These are phyloP conservation scores for Talaromyces liani DNA, from an alignment of 495 filamentous ascomycete genomes.

Conservation along the genomic window DNA sequence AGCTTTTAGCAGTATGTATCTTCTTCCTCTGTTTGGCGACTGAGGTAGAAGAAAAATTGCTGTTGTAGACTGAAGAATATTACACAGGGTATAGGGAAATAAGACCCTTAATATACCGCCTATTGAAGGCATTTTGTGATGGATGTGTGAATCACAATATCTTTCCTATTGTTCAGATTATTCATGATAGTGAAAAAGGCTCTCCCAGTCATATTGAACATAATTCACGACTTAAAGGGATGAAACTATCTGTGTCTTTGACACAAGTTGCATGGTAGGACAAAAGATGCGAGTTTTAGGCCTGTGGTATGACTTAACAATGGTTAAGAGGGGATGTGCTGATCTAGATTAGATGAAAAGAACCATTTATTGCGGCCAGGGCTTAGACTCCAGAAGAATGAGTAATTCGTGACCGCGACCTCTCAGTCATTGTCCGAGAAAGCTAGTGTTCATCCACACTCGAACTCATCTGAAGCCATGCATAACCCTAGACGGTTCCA, in stretches of 20 bases:
- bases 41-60: not conserved
- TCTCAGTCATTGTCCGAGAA: not conserved
- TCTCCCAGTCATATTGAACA: not conserved
- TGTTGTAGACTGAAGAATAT: not conserved
- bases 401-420: not conserved
- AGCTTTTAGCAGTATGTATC: not conserved
- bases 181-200: not conserved
- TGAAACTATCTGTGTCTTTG: not conserved
- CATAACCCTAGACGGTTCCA: not conserved
- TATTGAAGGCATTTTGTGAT: not conserved
- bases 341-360: not conserved
- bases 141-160: not conserved
- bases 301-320: not conserved
- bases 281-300: not conserved
- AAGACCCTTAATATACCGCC: not conserved
- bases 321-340: not conserved
- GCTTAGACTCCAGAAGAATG: not conserved
- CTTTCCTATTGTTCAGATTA: not conserved
- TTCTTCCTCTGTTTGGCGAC: not conserved
- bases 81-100: not conserved
- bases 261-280: not conserved
- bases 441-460: not conserved
- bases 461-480: not conserved
- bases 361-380: not conserved
- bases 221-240: not conserved